Base-by-base conservation (phyloP, 495 filamentous ascomycete species). In the Penicillium paxilli region DNA sequence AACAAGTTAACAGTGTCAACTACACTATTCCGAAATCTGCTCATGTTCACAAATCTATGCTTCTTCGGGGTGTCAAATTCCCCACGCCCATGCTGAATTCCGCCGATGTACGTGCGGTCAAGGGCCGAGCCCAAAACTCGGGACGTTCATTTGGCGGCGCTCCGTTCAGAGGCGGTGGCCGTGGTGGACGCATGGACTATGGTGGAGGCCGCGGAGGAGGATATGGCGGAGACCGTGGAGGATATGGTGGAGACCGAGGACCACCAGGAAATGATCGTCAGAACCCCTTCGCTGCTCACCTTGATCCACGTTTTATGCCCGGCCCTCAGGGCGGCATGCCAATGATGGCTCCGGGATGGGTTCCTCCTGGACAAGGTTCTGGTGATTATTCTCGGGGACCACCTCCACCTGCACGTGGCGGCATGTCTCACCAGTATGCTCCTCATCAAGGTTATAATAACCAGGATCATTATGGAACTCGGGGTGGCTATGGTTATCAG, bases 41-140 rank as follows among this genome's bases (percentile, higher is more conserved):
- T 14, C 79, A 88, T 59, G 71, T 83, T 17, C 94, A 99, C 73
- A 97, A 96, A 62, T 96, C 92, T 7, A 94, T 95, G 89, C 80
- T 99, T 21, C 80, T 99, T 47, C 85, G 89, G 3, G 95, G 94
- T 7, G 84, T 92, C 38, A 84, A 87, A 58, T 80, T 92, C 46
- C 74, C 84, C 0, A 71, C 78, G 1, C 84, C 89, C 8, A 87
- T 84, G 3, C 78, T 99, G 2, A 84, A 87, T 58, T 75, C 81
- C 17, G 77, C 70, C 44, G 95, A 99, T 62, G 85, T 92, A 28
- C 83, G 87, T 47, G 77, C 79, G 3, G 79, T 88, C 9, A 84
- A 83, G 60, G 77, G 74, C 28, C 85, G 84, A 47, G 80, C 83
- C 3, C 68, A 76, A 19, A 74, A 78, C 26, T 73, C 79, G 1